Percentiles rank a stretch among this genome's conserved stretches.
These are phyloP conservation scores for Trametes sanguinea DNA, from an alignment of 768 basidiomycete species.

Conservation along the genomic window DNA sequence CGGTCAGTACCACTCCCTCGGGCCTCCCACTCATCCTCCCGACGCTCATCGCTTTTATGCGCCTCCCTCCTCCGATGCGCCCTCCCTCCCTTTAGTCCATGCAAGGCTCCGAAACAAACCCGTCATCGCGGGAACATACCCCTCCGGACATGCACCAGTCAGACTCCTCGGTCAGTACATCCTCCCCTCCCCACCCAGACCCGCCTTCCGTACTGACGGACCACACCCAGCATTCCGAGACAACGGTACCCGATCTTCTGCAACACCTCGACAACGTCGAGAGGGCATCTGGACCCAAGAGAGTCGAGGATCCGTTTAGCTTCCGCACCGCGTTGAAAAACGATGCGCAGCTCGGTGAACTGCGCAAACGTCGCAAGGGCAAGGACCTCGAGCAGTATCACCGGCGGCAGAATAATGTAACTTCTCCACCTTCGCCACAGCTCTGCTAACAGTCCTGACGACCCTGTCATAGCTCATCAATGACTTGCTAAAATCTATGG, in stretches of 20 bases:
- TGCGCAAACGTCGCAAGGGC: constrained; percentile 61
- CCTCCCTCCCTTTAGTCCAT: constrained; percentile 31
- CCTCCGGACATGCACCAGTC: constrained; percentile 6
- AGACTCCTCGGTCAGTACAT: constrained; percentile 7
- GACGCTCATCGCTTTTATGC: constrained; percentile 35
- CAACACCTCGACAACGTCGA: constrained; percentile 38
- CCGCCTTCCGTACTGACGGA: constrained; percentile 25
- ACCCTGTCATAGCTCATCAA: constrained; percentile 64
- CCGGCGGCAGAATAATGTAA: constrained; percentile 69
- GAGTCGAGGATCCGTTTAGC: constrained; percentile 60
- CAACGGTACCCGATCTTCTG: constrained; percentile 50
- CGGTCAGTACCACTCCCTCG: constrained; percentile 30
- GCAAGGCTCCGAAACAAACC: constrained; percentile 9
- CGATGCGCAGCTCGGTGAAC: constrained; percentile 60
- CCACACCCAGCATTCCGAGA: constrained; percentile 44
- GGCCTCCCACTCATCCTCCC: constrained; percentile 32
- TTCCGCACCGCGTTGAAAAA: constrained; percentile 62
- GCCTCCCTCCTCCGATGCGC: constrained; percentile 26
- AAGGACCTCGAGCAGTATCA: constrained; percentile 70
- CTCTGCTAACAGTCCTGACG: constrained; percentile 4
- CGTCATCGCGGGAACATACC: background rate
- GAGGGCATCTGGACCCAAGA: constrained; percentile 18
- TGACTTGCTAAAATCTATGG: constrained; percentile 90
- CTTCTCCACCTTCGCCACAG: background rate
- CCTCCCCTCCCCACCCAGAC: constrained; percentile 7